Percentiles rank a stretch among this genome's conserved stretches.
phyloP scores from a whole-genome alignment of 768 basidiomycete species.

The Pulveroboletus sp. region DNA sequence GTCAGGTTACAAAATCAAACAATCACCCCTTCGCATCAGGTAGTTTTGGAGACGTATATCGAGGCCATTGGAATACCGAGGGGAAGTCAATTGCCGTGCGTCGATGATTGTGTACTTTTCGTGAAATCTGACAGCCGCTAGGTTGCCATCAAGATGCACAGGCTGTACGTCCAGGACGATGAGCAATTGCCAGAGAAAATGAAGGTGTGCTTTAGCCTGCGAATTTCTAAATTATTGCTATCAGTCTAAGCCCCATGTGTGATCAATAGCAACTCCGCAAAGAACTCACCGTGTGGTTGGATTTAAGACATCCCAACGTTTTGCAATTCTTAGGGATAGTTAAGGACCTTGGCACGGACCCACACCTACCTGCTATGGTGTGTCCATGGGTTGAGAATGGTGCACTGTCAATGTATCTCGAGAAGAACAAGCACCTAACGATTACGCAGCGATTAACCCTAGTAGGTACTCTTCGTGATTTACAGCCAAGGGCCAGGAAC shows the following conservation, averaged over 20 bases:
- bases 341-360: neutral
- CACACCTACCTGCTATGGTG: too few species aligned
- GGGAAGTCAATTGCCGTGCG: neutral
- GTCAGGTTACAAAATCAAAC: neutral
- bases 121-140: neutral
- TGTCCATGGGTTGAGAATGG: neutral
- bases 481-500: neutral
- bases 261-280: neutral
- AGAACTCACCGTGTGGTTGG: neutral
- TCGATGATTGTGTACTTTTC: neutral
- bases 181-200: neutral
- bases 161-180: neutral
- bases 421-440: neutral
- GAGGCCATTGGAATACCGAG: neutral
- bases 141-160: slow-evolving; percentile 1
- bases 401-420: neutral
- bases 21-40: neutral
- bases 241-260: neutral
- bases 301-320: too few species aligned
- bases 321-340: neutral
- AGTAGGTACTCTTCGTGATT: neutral
- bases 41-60: too few species aligned
- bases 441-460: neutral
- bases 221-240: too few species aligned
- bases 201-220: neutral